A percentile compares a stretch with the other conserved stretches of the same genome.
Evolutionary conservation across 2,329 filamentous ascomycete genomes (phyloP).

Genomic region (Nemania abortiva): DNA sequence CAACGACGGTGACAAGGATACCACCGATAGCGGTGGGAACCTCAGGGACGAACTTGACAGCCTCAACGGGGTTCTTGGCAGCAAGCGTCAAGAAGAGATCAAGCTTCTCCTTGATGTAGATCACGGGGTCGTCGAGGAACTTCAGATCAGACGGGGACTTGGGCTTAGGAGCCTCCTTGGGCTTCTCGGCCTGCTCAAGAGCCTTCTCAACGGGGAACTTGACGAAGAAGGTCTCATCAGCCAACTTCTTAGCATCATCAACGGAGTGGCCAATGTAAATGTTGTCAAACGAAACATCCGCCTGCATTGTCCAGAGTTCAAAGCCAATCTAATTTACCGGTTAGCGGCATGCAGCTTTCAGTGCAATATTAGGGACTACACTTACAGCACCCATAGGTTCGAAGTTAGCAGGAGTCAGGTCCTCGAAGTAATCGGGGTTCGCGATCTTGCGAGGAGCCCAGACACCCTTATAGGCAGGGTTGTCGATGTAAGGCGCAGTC

Average conservation of each 20-base stretch:
- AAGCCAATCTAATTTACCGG: slow-evolving; percentile 81
- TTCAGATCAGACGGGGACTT: slow-evolving; percentile 81
- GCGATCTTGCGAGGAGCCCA: slow-evolving; percentile 96
- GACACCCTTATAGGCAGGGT: slow-evolving; percentile 96
- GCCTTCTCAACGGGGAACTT: slow-evolving; percentile 88
- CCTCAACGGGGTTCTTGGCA: slow-evolving; percentile 84
- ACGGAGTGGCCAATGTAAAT: slow-evolving; percentile 99
- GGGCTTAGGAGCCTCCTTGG: slow-evolving; percentile 75
- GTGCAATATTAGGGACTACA: slow-evolving; percentile 48
- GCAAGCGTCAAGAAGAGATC: slow-evolving; percentile 89
- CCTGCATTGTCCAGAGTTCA: slow-evolving; percentile 99
- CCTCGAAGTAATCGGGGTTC: slow-evolving; percentile 97
- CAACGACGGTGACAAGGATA: slow-evolving; percentile 75
- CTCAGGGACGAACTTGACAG: slow-evolving; percentile 90
- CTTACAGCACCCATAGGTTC: slow-evolving; percentile 97
- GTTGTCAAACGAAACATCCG: slow-evolving; percentile 98
- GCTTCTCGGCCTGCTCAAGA: slow-evolving; percentile 81
- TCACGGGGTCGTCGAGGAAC: slow-evolving; percentile 91
- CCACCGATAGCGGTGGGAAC: slow-evolving; percentile 84
- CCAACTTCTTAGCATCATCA: slow-evolving; percentile 90
- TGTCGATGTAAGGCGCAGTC: slow-evolving; percentile 92
- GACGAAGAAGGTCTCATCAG: slow-evolving; percentile 87
- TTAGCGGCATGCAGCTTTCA: slow-evolving; percentile 4
- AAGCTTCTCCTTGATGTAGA: slow-evolving; percentile 91
- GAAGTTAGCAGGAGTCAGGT: slow-evolving; percentile 95